Evolutionary conservation across 2,329 filamentous ascomycete genomes (phyloP), one percentile per base, ranked within the genome.

Genomic region (Knoxdaviesia capensis): DNA sequence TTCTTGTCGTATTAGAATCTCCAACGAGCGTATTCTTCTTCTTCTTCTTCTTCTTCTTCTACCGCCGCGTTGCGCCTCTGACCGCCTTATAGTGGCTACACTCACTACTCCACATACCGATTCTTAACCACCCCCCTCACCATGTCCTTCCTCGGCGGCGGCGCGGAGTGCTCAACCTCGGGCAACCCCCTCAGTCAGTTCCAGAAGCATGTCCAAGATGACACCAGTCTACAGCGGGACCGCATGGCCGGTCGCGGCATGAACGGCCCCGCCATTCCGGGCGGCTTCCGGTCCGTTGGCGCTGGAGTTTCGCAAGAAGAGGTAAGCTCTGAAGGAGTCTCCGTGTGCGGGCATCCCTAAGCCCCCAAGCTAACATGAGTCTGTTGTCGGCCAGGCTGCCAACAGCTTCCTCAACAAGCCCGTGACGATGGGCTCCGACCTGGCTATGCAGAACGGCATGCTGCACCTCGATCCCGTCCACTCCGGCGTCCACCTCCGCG

Each of bases 141-240:
- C 50, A 96, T 98, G 88, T 94, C 88, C 43, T 96, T 98, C 60
- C 72, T 96, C 53, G 83, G 85, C 62, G 84, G 84, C 59, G 87
- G 88, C 52, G 82, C 88, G 52, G 90, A 96, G 65, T 98, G 90
- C 70, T 96, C 88, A 44, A 92, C 90, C 47, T 86, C 83, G 49
- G 85, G 80, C 55, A 98, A 98, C 61, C 90, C 92, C 44, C 77
- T 98, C 53, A 88, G 84, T 57, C 90, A 96, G 67, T 93, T 98
- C 59, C 85, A 87, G 49, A 98, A 98, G 62, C 87, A 94, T 60
- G 84, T 90, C 44, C 83, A 92, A 56, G 85, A 93, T 69, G 90
- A 98, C 65, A 93, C 87, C 63, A 90, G 83, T 44, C 66, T 96
- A 44, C 90, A 96, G 63, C 73, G 87, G 53, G 90, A 98, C 60